Conservation (phyloP, 208 protist genomes). For the Leishmania martiniquensis region DNA sequence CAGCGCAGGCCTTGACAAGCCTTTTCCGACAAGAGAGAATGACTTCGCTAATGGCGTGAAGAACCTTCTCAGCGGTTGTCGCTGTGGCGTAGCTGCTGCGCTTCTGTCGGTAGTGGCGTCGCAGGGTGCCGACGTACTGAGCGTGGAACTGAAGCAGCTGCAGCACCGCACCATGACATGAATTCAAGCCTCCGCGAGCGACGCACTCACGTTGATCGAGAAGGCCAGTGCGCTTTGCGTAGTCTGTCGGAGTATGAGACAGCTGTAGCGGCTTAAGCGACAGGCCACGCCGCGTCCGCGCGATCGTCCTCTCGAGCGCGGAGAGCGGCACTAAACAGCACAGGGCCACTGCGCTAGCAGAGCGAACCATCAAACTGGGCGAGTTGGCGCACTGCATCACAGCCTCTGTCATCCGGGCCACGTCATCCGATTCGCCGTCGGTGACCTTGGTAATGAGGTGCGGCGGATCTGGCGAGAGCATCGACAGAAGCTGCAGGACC, state of each 20-base stretch:
- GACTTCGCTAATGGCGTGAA: conserved; percentile 19
- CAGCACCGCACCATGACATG: conserved; percentile 77
- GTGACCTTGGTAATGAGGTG: conserved; percentile 28
- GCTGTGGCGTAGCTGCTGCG: conserved; percentile 45
- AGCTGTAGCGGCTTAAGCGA: conserved; percentile 5
- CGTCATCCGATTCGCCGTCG: conserved; percentile 29
- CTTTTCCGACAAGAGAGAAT: conserved; percentile 19
- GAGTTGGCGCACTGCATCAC: conserved; percentile 60
- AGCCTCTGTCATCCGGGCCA: conserved; percentile 50
- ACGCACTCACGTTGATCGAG: not conserved
- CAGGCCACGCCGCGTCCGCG: conserved; percentile 18
- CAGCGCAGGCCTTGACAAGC: conserved; percentile 28
- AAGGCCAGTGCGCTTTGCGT: not conserved
- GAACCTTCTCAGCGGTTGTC: conserved; percentile 22
- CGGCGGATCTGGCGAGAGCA: conserved; percentile 85
- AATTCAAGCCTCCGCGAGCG: conserved; percentile 38
- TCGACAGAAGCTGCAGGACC: conserved; percentile 90
- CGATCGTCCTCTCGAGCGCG: conserved; percentile 10
- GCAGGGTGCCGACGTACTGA: conserved; percentile 76
- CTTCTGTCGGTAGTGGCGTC: conserved; percentile 36
- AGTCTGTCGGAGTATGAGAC: not conserved
- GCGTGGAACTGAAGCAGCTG: conserved; percentile 80
- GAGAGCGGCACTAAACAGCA: conserved; percentile 68
- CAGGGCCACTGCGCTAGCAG: conserved; percentile 75
- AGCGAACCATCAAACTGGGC: conserved; percentile 81